phyloP scores from a whole-genome alignment of 2,329 filamentous ascomycete genomes.

The Zasmidium cellare region DNA sequence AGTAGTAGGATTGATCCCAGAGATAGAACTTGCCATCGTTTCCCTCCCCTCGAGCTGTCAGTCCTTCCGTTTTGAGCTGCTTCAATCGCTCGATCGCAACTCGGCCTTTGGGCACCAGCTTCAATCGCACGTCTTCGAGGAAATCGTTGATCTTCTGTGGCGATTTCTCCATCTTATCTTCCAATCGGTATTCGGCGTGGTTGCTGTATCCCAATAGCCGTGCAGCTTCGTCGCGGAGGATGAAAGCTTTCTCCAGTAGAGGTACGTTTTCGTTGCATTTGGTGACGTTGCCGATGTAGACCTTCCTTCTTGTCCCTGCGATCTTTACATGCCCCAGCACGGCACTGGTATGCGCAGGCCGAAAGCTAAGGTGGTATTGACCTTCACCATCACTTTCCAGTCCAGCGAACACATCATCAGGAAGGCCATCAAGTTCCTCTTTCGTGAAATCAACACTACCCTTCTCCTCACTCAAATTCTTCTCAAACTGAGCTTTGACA shows the following conservation, averaged over 20 bases:
- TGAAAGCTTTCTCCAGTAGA: constrained; percentile 50
- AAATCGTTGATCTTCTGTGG: constrained; percentile 25
- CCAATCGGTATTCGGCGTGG: constrained; percentile 54
- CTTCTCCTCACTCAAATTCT: neutral
- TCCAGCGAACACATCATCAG: neutral
- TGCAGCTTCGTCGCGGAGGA: constrained; percentile 54
- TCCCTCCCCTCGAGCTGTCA: constrained; percentile 36
- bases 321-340: neutral
- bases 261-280: constrained; percentile 40
- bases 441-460: neutral
- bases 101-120: neutral
- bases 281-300: neutral
- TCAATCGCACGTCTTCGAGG: constrained; percentile 44
- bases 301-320: neutral
- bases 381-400: neutral
- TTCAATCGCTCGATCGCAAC: neutral
- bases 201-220: constrained; percentile 51
- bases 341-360: neutral
- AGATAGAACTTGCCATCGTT: constrained; percentile 50
- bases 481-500: neutral
- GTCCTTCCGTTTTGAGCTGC: constrained; percentile 48
- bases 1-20: constrained; percentile 55
- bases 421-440: neutral
- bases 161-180: constrained; percentile 52
- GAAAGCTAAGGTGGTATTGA: neutral